Conservation (phyloP, 23 red algal species). For the Gracilaria domingensis region DNA sequence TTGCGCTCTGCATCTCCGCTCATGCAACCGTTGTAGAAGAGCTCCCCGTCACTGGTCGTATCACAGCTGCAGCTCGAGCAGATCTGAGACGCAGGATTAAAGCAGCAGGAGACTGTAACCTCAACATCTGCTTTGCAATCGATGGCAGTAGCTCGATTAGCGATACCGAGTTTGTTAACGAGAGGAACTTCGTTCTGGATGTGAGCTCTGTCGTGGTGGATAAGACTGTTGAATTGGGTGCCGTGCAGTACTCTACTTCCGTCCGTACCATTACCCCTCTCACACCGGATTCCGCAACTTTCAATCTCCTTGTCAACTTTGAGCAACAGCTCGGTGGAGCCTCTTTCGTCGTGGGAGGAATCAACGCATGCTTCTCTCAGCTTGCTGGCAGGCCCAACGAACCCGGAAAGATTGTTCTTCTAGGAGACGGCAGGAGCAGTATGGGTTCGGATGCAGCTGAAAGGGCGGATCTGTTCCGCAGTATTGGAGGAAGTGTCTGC, state of each 20-base stretch:
- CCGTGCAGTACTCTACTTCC: slow-evolving; percentile 12
- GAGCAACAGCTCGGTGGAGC: not conserved
- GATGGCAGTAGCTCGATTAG: slow-evolving; percentile 24
- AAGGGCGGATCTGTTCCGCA: slow-evolving; percentile 2
- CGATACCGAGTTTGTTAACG: not conserved
- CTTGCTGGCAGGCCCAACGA: not conserved
- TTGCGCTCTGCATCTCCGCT: slow-evolving; percentile 1
- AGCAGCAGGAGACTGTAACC: slow-evolving; percentile 22
- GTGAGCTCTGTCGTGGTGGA: not conserved
- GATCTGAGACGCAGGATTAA: slow-evolving; percentile 2
- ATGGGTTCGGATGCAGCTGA: slow-evolving; percentile 13
- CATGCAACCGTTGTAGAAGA: not conserved
- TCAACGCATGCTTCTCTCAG: slow-evolving; percentile 37
- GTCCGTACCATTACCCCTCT: slow-evolving; percentile 4
- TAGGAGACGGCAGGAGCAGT: slow-evolving; percentile 41
- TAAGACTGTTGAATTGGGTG: slow-evolving; percentile 20
- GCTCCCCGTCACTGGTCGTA: not conserved
- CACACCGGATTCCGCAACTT: not conserved
- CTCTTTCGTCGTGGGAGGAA: slow-evolving; percentile 40
- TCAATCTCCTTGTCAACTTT: not conserved
- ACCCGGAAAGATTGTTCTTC: slow-evolving; percentile 13
- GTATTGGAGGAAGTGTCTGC: slow-evolving; percentile 12
- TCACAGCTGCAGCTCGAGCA: not conserved
- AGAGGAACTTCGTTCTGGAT: slow-evolving; percentile 50
- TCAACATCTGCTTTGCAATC: slow-evolving; percentile 41